These are phyloP conservation scores for Glycine latifolia DNA, from an alignment of 306 rosid species.

Conservation along the genomic window DNA sequence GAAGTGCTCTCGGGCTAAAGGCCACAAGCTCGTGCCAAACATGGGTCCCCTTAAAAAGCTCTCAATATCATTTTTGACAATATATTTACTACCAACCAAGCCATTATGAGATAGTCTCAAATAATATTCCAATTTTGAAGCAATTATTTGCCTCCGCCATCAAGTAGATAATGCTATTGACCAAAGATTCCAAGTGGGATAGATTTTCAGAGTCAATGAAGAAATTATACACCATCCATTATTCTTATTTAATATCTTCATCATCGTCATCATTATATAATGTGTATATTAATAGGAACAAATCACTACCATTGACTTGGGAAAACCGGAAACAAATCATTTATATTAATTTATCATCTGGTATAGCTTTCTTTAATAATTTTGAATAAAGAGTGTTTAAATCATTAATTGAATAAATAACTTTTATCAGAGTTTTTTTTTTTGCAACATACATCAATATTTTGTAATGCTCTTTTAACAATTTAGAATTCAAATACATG, in stretches of 20 bases:
- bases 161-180: background rate
- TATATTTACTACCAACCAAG: slow-evolving; percentile 14
- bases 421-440: too few relatives aligned
- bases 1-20: background rate
- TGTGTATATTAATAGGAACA: background rate
- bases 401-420: too few relatives aligned
- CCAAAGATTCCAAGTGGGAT: background rate
- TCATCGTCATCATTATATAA: slow-evolving; percentile 9
- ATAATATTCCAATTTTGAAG: background rate
- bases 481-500: background rate
- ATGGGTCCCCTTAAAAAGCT: slow-evolving; percentile 7
- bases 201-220: slow-evolving; percentile 16
- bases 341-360: too few relatives aligned
- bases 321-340: too few relatives aligned
- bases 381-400: too few relatives aligned
- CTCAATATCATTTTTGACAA: background rate
- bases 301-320: background rate
- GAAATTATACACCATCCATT: slow-evolving; percentile 24
- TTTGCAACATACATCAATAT: background rate
- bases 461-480: background rate
- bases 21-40: background rate
- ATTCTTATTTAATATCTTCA: background rate
- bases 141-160: slow-evolving; percentile 21
- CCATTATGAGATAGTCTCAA: background rate
- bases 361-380: too few relatives aligned